Evolutionary conservation across 768 basidiomycete genomes (phyloP), one percentile per base, ranked within the genome.

Genomic region (Paxillus rubicundulus): DNA sequence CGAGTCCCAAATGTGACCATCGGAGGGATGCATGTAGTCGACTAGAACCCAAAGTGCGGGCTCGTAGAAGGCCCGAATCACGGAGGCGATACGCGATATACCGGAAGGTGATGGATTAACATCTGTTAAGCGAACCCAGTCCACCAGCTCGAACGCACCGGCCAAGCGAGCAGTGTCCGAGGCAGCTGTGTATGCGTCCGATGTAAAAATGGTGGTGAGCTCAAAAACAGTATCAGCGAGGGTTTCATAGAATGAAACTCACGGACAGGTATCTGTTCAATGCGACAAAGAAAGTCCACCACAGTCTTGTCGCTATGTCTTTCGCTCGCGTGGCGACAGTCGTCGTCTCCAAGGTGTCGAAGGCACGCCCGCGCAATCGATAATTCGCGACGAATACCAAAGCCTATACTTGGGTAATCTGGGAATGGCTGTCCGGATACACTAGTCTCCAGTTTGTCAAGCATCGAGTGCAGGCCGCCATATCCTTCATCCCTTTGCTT

Each of bases 91-190:
- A 6, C 76, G 75, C 18, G 55, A 61, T 17, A 85, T 61, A 43
- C 83, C 74, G 0, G 58, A 54, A 1, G 68, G 12, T 13, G 62
- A 58, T 4, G 80, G 57, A 1, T 67, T 59, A 24, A 65, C 61
- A 13, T 73, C 72, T 2, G 74, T 59, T 1, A 87, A 66, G 34
- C 86, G 81, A 30, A 85, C 52, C 78, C 79, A 82, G 57, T 87
- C 85, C n/a, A 88, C 71, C 0, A 89, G 70, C 46, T 82, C 81
- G 40, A 73, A 81, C 1, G 84, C 84, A 27, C 70, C 58, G 1
- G 61, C 55, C 44, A 66, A 70, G 39, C 77, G 66, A 21, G 67
- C 67, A 3, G 48, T 47, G 37, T 67, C 66, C 3, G 71, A 65
- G 16, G 65, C 61, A 30, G 78, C 82, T 85, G 42, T n/a, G 54